These are phyloP conservation scores for Acacia melanoxylon DNA, from an alignment of 306 rosid genomes.

Conservation along the genomic window DNA sequence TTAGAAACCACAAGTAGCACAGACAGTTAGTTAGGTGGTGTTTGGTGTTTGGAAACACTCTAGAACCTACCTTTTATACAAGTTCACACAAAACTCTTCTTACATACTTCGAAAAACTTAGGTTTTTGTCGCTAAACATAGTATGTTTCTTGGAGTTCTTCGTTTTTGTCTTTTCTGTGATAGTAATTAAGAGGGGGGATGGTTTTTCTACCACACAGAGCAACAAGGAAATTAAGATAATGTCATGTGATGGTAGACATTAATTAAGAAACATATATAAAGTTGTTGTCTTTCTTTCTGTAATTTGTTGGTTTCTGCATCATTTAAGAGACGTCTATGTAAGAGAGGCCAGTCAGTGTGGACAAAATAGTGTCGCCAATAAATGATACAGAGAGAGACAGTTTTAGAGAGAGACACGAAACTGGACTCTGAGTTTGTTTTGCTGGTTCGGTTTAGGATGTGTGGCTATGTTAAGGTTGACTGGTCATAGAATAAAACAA, in stretches of 20 bases:
- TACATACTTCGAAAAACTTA: no score
- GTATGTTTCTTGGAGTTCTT: neutral
- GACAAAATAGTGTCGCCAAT: neutral
- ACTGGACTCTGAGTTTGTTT: neutral
- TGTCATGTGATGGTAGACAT: neutral
- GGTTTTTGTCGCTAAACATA: no score
- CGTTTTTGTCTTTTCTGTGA: neutral
- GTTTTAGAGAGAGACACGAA: neutral
- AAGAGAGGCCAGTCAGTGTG: neutral
- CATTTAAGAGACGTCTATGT: neutral
- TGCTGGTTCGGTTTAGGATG: neutral
- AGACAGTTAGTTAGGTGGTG: neutral
- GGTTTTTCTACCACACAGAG: neutral
- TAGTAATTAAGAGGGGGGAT: neutral
- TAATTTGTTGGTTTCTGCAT: neutral
- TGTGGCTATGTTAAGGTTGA: neutral
- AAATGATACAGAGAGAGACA: neutral
- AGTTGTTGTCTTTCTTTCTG: neutral
- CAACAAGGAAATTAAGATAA: neutral
- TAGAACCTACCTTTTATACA: no score
- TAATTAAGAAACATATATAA: neutral
- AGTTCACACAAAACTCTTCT: no score
- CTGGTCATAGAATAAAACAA: neutral
- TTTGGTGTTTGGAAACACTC: no score
- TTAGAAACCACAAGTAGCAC: conserved; percentile 32